Evolutionary conservation across 176 grass and related monocot genomes (phyloP).

Genomic region (Zizania latifolia): DNA sequence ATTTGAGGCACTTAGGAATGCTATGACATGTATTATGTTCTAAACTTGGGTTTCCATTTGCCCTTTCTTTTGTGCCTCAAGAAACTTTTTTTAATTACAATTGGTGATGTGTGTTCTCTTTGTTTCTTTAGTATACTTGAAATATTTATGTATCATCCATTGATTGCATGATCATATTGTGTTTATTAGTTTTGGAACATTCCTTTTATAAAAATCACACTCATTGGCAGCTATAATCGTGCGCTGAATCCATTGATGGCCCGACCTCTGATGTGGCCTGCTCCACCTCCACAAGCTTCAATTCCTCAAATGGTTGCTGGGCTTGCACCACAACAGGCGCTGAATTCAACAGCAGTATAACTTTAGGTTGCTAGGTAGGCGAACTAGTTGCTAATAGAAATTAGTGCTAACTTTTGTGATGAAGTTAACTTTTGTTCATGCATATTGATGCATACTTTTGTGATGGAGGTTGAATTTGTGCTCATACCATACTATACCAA

Average conservation of each 20-base stretch:
- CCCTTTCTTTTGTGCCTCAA: too few relatives aligned
- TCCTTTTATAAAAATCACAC: not conserved
- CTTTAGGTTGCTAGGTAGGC: too few relatives aligned
- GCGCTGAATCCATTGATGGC: conserved; percentile 51
- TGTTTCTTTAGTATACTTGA: conserved; percentile 12
- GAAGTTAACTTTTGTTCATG: too few relatives aligned
- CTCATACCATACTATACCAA: too few relatives aligned
- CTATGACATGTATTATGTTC: not conserved
- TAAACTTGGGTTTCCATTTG: not conserved
- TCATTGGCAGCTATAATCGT: conserved; percentile 69
- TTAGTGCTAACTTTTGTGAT: too few relatives aligned
- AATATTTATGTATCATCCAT: not conserved
- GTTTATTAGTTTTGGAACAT: not conserved
- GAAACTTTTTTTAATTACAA: not conserved
- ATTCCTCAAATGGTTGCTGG: conserved; percentile 38
- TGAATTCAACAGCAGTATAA: too few relatives aligned
- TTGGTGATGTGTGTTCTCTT: conserved; percentile 47
- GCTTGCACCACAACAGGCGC: conserved; percentile 51
- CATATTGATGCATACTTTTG: too few relatives aligned
- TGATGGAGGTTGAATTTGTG: too few relatives aligned
- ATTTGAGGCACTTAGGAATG: not conserved
- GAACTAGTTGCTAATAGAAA: too few relatives aligned
- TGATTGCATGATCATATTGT: not conserved
- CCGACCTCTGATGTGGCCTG: conserved; percentile 52
- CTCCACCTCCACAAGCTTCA: conserved; percentile 44